Conservation (phyloP, 108 stramenopile genomes). For the Hondaea fermentalgiana region DNA sequence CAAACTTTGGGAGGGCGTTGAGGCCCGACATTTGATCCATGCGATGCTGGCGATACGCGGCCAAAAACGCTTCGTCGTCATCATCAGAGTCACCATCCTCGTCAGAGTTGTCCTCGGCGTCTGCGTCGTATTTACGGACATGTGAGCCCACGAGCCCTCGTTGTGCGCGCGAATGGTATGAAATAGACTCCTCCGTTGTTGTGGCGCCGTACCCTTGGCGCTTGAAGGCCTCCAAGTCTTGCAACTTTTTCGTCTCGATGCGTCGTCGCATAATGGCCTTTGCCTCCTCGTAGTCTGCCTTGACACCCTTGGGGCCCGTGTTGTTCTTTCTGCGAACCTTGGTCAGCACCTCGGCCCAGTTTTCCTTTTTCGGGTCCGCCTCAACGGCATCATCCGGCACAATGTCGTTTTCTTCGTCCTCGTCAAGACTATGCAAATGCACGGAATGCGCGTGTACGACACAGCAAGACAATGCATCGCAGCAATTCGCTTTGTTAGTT, state of each 20-base stretch:
- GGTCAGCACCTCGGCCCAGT: neutral
- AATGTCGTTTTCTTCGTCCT: neutral
- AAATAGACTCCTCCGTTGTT: neutral
- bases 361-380: neutral
- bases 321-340: neutral
- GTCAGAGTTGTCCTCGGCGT: neutral
- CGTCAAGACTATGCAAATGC: neutral
- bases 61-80: neutral
- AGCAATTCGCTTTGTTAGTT: neutral
- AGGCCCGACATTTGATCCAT: neutral
- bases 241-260: neutral
- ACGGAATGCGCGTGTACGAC: too few relatives aligned
- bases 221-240: conserved; percentile 5
- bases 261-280: neutral
- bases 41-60: neutral
- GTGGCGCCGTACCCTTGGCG: neutral
- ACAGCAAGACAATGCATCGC: neutral
- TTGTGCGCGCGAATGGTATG: neutral
- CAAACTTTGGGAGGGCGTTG: neutral
- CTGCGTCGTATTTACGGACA: neutral
- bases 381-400: neutral
- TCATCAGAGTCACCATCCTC: neutral
- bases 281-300: conserved; percentile 11
- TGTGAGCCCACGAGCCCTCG: neutral
- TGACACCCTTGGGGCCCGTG: conserved; percentile 8